phyloP scores from a whole-genome alignment of 805 yeast species.

The Cyberlindnera maritima region DNA sequence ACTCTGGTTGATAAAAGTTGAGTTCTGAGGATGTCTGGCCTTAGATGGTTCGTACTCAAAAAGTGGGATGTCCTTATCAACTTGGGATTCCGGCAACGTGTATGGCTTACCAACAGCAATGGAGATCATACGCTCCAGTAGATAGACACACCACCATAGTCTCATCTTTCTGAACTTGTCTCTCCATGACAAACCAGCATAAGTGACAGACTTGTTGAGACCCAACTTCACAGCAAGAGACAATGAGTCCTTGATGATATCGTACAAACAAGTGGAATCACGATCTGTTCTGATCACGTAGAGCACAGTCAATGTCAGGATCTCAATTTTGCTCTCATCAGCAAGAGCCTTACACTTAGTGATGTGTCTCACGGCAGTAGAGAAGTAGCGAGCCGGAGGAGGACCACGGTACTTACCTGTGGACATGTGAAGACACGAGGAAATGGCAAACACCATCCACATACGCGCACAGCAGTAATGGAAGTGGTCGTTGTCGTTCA shows the following conservation, averaged over 20 bases:
- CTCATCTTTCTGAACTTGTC: conserved; percentile 43
- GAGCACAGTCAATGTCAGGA: conserved; percentile 48
- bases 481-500: conserved; percentile 41
- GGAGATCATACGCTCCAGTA: conserved; percentile 59
- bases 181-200: conserved; percentile 27
- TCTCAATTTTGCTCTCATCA: conserved; percentile 48
- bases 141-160: conserved; percentile 62
- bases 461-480: conserved; percentile 54
- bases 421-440: conserved; percentile 50
- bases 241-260: conserved; percentile 53
- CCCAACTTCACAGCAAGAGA: conserved; percentile 37
- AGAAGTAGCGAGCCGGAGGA: conserved; percentile 52
- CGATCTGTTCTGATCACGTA: conserved; percentile 60
- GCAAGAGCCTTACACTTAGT: conserved; percentile 42
- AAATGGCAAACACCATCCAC: conserved; percentile 52
- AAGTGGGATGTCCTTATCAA: conserved; percentile 47
- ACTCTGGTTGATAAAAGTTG: conserved; percentile 51
- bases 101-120: conserved; percentile 61
- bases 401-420: conserved; percentile 57
- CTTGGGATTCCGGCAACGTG: conserved; percentile 47
- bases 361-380: conserved; percentile 57
- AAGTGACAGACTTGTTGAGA: conserved; percentile 37
- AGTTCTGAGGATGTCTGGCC: conserved; percentile 25
- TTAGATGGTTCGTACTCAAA: conserved; percentile 44
- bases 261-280: conserved; percentile 53